Evolutionary conservation across 441 rosid genomes (phyloP).

Genomic region (Populus tomentosa): DNA sequence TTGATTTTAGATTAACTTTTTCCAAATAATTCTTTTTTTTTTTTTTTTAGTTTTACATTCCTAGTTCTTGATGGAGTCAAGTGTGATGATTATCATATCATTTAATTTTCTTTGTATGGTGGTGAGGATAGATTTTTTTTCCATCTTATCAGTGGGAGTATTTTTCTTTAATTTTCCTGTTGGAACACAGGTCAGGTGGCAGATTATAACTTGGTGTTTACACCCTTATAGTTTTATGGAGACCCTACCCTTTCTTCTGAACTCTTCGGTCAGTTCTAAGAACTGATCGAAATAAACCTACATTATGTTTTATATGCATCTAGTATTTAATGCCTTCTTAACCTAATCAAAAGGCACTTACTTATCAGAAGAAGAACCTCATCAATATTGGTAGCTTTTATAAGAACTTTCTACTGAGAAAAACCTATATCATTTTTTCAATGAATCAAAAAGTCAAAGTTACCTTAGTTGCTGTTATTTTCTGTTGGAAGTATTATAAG

Average conservation of each 20-base stretch:
- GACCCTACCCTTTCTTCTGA: neutral
- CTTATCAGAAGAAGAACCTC: neutral
- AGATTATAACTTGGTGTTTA: no score
- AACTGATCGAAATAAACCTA: neutral
- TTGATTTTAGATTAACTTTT: slow-evolving; percentile 6
- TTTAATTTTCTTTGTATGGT: neutral
- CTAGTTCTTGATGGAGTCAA: slow-evolving; percentile 2
- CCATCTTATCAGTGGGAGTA: neutral
- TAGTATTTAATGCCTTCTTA: neutral
- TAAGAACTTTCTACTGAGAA: neutral
- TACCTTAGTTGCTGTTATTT: neutral
- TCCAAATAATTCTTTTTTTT: neutral
- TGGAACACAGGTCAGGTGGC: neutral
- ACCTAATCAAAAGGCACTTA: neutral
- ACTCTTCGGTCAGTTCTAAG: neutral
- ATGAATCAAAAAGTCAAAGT: neutral
- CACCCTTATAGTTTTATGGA: neutral
- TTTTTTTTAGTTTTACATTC: neutral
- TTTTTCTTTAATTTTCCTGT: neutral
- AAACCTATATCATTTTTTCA: no score
- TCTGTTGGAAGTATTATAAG: neutral
- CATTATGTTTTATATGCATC: neutral
- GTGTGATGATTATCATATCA: neutral
- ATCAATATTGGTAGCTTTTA: neutral
- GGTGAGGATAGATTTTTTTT: neutral